Evolutionary conservation across 2,329 filamentous ascomycete species (phyloP).

Genomic region (Colletotrichum echinochloae): DNA sequence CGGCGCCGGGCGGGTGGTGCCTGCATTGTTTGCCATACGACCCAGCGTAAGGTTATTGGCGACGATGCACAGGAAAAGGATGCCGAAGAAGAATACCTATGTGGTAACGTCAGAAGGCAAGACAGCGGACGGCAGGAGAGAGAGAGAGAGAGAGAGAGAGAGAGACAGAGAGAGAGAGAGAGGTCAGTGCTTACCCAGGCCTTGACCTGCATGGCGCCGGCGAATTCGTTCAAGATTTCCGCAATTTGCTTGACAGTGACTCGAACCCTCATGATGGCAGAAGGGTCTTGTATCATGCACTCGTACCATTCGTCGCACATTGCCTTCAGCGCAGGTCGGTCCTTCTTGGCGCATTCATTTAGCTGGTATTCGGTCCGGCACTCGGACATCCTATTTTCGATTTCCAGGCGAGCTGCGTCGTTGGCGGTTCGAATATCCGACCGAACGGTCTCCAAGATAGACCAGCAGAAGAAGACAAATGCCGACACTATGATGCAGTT

Average conservation of each 20-base stretch:
- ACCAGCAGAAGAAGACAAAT: constrained; percentile 72
- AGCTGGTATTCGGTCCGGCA: constrained; percentile 80
- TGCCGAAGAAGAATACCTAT: constrained; percentile 64
- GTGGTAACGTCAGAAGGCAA: background rate
- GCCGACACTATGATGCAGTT: constrained; percentile 71
- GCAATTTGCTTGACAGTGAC: constrained; percentile 90
- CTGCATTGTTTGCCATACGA: constrained; percentile 47
- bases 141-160: no score
- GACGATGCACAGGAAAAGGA: constrained; percentile 61
- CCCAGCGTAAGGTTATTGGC: constrained; percentile 64
- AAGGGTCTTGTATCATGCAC: constrained; percentile 88
- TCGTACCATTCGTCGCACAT: constrained; percentile 85
- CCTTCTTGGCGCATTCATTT: constrained; percentile 77
- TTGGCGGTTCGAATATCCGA: constrained; percentile 81
- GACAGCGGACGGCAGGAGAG: background rate
- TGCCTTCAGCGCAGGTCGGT: constrained; percentile 77
- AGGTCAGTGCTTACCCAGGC: constrained; percentile 61
- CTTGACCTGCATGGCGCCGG: constrained; percentile 91
- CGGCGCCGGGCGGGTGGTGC: constrained; percentile 43
- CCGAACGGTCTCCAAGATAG: constrained; percentile 76
- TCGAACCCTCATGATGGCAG: constrained; percentile 80
- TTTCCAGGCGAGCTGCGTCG: constrained; percentile 73
- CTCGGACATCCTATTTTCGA: constrained; percentile 77
- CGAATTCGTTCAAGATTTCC: constrained; percentile 92
- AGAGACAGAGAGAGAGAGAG: no score